These are phyloP conservation scores for Aotearoamyces nothofagi DNA, from an alignment of 2,329 filamentous ascomycete genomes.

Conservation along the genomic window DNA sequence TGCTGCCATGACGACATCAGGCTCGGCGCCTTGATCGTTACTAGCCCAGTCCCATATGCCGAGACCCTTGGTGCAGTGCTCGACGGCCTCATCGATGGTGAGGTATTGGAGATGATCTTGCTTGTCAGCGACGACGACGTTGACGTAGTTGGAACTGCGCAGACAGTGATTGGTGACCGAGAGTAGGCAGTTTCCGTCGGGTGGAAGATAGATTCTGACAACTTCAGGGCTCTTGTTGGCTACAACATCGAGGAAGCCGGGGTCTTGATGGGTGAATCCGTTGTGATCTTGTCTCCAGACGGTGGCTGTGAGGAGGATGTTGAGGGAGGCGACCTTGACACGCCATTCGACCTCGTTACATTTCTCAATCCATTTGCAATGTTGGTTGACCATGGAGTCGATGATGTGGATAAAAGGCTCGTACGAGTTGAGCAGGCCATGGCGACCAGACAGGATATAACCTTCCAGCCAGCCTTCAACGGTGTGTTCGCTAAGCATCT, in stretches of 20 bases:
- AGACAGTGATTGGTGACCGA: slow-evolving; percentile 48
- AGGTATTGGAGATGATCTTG: slow-evolving; percentile 49
- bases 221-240: slow-evolving; percentile 46
- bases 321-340: slow-evolving; percentile 40
- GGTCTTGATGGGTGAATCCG: slow-evolving; percentile 54
- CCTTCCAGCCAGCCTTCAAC: slow-evolving; percentile 46
- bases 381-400: slow-evolving; percentile 60
- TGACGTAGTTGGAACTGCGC: slow-evolving; percentile 46
- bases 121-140: slow-evolving; percentile 53
- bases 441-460: slow-evolving; percentile 49
- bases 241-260: slow-evolving; percentile 51
- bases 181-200: slow-evolving; percentile 53
- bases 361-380: slow-evolving; percentile 54
- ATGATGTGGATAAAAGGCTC: slow-evolving; percentile 54
- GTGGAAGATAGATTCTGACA: slow-evolving; percentile 48
- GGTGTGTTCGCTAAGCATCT: slow-evolving; percentile 50
- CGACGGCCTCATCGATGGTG: slow-evolving; percentile 39
- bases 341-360: slow-evolving; percentile 40
- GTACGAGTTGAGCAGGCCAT: slow-evolving; percentile 48
- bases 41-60: slow-evolving; percentile 67
- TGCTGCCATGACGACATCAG: no score
- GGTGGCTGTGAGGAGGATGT: slow-evolving; percentile 53
- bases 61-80: slow-evolving; percentile 57
- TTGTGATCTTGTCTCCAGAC: slow-evolving; percentile 57
- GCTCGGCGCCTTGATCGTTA: slow-evolving; percentile 52